Evolutionary conservation across 208 protist genomes (phyloP), one percentile per base, ranked within the genome.

Genomic region (Blechomonas ayalai): DNA sequence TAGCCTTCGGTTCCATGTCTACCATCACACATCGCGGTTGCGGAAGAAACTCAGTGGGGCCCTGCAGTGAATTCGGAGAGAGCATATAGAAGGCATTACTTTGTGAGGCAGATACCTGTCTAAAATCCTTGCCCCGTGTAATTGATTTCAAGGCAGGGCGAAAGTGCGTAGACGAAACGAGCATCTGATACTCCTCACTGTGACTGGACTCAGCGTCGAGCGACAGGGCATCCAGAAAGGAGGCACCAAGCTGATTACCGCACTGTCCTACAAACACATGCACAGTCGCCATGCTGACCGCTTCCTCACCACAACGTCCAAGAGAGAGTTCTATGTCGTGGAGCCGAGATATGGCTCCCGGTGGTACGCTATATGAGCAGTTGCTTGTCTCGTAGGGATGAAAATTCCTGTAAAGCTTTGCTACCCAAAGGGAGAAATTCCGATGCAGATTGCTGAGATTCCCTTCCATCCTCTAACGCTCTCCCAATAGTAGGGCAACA

Each of bases 1-100:
- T 78, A 0, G 86, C 88, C 54, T 95, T 92, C 2, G 82, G 88
- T 57, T 95, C 84, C 78, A 90, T 91, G 42, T 95, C 88, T 16
- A 95, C 70, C 55, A 93, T 65, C 10, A 95, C 80, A 61, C 66
- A 85, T 1, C 82, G 71, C 4, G 88, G 76, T 28, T 79, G 51
- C 8, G 74, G 78, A n/a, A 71, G 18, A 9, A 29, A n/a, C 3
- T 15, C 19, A 16, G 53, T 37, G 2, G 34, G 1, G 4, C 28
- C n/a, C n/a, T n/a, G n/a, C n/a, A n/a, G n/a, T n/a, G n/a, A n/a
- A n/a, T n/a, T 27, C 12, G 2, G 29, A 38, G 0, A 4, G 38
- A 7, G 23, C 18, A 12, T 47, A 36, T 28, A 45, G 36, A 18
- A 8, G 34, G 8, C 38, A 39, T 15, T 7, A 39, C 28, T 18